These are phyloP conservation scores for Fusarium guadeloupense DNA, from an alignment of 2,329 filamentous ascomycete genomes.

Conservation along the genomic window DNA sequence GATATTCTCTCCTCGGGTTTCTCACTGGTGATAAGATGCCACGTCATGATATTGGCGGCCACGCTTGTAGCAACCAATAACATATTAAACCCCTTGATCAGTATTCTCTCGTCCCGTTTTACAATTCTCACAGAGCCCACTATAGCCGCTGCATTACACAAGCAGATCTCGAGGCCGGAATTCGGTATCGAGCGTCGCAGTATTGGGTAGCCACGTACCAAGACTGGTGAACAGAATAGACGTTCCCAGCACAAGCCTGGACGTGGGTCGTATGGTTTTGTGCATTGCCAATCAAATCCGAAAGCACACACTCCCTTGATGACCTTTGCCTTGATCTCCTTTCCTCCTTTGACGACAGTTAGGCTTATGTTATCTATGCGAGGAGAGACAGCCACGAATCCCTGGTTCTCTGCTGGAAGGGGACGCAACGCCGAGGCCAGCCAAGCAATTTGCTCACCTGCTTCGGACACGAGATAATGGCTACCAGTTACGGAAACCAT, in stretches of 20 bases:
- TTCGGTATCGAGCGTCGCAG: neutral
- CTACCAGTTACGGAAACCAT: neutral
- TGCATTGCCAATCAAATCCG: rapidly evolving
- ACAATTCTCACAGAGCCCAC: neutral
- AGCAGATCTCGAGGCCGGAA: slow-evolving; percentile 8
- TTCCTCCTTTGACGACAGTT: too few species aligned
- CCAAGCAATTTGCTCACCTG: slow-evolving; percentile 19
- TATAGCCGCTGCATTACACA: neutral
- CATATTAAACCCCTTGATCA: slow-evolving; percentile 22
- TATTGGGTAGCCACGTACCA: slow-evolving; percentile 3
- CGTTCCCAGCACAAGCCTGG: slow-evolving; percentile 12
- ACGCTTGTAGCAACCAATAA: neutral
- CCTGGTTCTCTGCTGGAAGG: neutral
- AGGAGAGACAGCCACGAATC: neutral
- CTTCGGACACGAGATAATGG: neutral
- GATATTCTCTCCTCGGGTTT: slow-evolving; percentile 1
- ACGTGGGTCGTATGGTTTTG: too few species aligned
- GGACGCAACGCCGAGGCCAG: neutral
- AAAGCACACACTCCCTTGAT: neutral
- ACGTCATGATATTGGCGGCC: slow-evolving; percentile 1
- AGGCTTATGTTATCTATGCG: neutral
- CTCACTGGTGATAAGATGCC: slow-evolving; percentile 7
- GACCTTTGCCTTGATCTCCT: too few species aligned
- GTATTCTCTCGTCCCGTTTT: neutral
- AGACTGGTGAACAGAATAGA: neutral